Percentiles rank a stretch among this genome's conserved stretches.
These are phyloP conservation scores for Parascedosporium putredinis DNA, from an alignment of 2,329 filamentous ascomycete genomes.

Conservation along the genomic window DNA sequence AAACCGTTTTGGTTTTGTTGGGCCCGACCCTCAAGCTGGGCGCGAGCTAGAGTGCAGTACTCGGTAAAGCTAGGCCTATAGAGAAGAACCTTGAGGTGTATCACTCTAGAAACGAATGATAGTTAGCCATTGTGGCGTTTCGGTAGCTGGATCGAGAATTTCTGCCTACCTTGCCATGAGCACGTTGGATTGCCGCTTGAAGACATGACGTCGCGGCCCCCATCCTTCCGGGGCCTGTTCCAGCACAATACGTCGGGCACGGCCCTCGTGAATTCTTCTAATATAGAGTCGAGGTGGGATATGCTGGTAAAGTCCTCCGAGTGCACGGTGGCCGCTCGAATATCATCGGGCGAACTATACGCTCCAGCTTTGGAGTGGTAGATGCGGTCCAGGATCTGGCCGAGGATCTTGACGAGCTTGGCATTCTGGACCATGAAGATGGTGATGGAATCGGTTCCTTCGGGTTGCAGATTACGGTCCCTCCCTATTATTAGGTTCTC, in stretches of 20 bases:
- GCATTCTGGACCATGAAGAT: slow-evolving; percentile 14
- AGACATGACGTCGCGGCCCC: neutral
- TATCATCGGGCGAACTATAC: neutral
- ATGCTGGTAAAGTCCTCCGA: slow-evolving; percentile 9
- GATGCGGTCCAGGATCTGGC: slow-evolving; percentile 22
- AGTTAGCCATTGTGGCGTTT: neutral
- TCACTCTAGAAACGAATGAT: slow-evolving; percentile 14
- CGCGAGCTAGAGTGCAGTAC: slow-evolving; percentile 17
- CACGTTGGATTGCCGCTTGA: slow-evolving; percentile 12
- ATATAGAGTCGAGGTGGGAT: slow-evolving; percentile 8
- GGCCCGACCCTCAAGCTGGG: neutral
- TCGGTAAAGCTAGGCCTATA: slow-evolving; percentile 24
- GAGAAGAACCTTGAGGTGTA: slow-evolving; percentile 22
- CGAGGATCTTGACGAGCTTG: slow-evolving; percentile 14
- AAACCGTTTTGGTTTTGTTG: neutral
- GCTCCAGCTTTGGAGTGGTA: slow-evolving; percentile 16
- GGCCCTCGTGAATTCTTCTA: slow-evolving; percentile 9
- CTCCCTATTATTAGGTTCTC: neutral
- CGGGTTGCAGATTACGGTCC: slow-evolving; percentile 1
- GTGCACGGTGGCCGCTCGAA: neutral
- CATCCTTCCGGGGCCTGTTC: neutral
- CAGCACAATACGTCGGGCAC: slow-evolving; percentile 6
- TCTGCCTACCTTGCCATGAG: slow-evolving; percentile 2
- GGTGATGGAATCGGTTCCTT: slow-evolving; percentile 4
- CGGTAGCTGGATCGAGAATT: neutral